These are phyloP conservation scores for Pseudomicrostroma phylloplanum DNA, from an alignment of 1,284 basidiomycete genomes.

Conservation along the genomic window DNA sequence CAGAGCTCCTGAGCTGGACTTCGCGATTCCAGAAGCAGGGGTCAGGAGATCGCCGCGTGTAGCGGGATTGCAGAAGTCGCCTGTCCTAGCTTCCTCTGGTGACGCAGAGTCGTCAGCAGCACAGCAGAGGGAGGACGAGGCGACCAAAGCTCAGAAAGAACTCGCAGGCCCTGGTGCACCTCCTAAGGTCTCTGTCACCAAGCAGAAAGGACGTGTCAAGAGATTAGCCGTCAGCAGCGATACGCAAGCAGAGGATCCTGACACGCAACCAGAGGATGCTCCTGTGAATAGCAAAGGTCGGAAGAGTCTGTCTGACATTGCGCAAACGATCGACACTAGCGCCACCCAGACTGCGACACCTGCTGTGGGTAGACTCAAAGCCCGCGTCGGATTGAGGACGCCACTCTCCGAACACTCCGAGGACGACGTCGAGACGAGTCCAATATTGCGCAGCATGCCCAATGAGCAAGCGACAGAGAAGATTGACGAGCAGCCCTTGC, in stretches of 20 bases:
- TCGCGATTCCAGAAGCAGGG: background rate
- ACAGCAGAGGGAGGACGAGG: slow-evolving; percentile 1
- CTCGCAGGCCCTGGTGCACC: too few species aligned
- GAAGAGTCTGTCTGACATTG: background rate
- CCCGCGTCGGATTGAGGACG: background rate
- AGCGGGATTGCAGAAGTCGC: too few species aligned
- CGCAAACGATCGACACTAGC: background rate
- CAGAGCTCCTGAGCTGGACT: background rate
- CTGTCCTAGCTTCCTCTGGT: too few species aligned
- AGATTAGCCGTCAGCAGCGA: background rate
- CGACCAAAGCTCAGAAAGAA: background rate
- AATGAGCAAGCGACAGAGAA: background rate
- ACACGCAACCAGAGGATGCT: background rate
- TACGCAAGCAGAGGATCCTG: background rate
- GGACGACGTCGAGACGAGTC: slow-evolving; percentile 3
- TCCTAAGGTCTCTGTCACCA: too few species aligned
- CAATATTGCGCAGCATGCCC: background rate
- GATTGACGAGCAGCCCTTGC: slow-evolving; percentile 2
- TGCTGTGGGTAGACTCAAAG: background rate
- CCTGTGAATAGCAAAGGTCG: too few species aligned
- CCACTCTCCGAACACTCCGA: background rate
- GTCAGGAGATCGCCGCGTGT: too few species aligned
- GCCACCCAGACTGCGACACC: too few species aligned
- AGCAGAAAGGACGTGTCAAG: too few species aligned
- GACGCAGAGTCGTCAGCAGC: background rate